Base-by-base conservation (phyloP, 2,329 filamentous ascomycete species). In the Fusarium lyarnte region DNA sequence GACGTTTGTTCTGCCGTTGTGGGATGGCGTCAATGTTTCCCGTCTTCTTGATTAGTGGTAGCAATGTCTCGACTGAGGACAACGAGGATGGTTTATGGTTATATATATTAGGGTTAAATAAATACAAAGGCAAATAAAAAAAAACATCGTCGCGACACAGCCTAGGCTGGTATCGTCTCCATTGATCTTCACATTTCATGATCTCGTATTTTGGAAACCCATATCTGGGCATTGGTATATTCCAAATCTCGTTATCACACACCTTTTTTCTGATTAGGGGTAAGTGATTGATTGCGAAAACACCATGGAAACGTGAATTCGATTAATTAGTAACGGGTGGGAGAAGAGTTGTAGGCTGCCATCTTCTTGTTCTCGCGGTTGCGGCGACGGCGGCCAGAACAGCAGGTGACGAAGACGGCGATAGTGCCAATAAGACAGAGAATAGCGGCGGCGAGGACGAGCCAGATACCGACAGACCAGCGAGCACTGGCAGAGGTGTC, bases 341-440 rank as follows among this genome's bases (percentile, higher is more conserved):
- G 46, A 41, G 67, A 68, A 53, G 73, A 58, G 58, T 67, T 68
- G 66, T 75, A 79, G 19, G 60, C 39, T 25, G 73, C 69, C 75
- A 79, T 79, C 73, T 80, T 80, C 69, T 64, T 73, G 43, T 64
- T 68, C 66, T 72, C 73, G 29, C 69, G 72, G 35, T 52, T 67
- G 52, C 82, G 81, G 43, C 80, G 78, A 66, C 81, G 74, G n/a
- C 87, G 82, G 13, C 84, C 82, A 60, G 85, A 85, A 81, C 87
- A 91, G 85, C 89, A 92, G 11, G 88, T 89, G 73, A 91, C 82
- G 74, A 92, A 87, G 63, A 92, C 85, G 54, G 91, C 73, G 58
- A 89, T 69, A 25, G 86, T 86, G 13, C 85, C 90, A 31, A 91
- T 64, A 58, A 91, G 84, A 25, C 86, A 82, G 73, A 85, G 84